Base-by-base conservation (phyloP, 2,329 filamentous ascomycete genomes). In the Colletotrichum trifolii region DNA sequence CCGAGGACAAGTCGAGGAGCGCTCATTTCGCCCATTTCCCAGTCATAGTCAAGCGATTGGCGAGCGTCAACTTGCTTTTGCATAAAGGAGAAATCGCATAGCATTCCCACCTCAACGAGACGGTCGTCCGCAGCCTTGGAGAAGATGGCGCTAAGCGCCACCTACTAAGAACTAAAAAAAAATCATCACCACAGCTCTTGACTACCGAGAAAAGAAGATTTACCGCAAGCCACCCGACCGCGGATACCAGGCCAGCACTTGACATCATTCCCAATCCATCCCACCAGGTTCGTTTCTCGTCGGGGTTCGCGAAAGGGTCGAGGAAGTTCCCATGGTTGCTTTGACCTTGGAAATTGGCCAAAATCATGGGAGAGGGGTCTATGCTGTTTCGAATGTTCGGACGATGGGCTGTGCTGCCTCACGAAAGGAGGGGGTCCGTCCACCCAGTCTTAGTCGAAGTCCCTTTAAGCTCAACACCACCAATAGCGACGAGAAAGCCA, bases 341-440 rank as follows among this genome's bases (percentile, higher is more conserved):
- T 50, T 61, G 62, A 56, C 50, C 39, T 53, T 42, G 47, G 49
- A 55, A 53, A 62, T 56, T 62, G 40, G 35, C 17, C 42, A 49
- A 46, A 10, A 48, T 59, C 47, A 64, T 64, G 64, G 64, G 35
- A 36, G 57, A 53, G 43, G 48, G 53, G 60, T 8, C 47, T 42
- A 15, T 53, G 48, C 15, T 49, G 60, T 66, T 66, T 64, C 64
- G 49, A 64, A 64, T 49, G 48, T 66, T 64, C 64, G 54, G 59
- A 63, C 58, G 63, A 66, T 39, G 59, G 62, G 64, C 64, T 64
- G 54, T 66, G 64, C 54, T 64, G 60, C 64, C 49, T 66, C 60
- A 66, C 42, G 43, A 49, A 39, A 42, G 49, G 62, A 62, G 52
- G 57, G 57, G 55, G 34, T 39, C 56, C 42, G 56, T 60, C 63